Conservation (phyloP, 768 basidiomycete species). For the Termitomyces sp. region DNA sequence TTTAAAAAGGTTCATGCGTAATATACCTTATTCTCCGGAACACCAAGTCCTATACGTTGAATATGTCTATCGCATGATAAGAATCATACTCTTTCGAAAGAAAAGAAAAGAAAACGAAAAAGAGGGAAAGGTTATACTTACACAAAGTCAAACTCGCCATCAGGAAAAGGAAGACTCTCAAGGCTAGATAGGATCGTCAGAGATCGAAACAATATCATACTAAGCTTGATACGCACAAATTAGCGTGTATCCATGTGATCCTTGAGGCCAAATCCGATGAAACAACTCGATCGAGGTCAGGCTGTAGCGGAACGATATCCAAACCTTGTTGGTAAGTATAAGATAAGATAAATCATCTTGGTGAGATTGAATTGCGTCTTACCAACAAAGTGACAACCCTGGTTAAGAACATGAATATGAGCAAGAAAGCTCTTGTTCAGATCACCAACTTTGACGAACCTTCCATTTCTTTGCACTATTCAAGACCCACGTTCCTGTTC, state of each 20-base stretch:
- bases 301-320: conserved; percentile 68
- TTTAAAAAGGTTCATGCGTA: not conserved
- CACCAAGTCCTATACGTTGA: conserved; percentile 66
- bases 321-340: conserved; percentile 34
- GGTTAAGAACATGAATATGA: conserved; percentile 3
- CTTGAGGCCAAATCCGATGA: conserved; percentile 49
- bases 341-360: not conserved
- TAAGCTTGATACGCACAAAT: conserved; percentile 48
- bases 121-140: conserved; percentile 25
- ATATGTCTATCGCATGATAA: conserved; percentile 40
- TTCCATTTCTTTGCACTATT: conserved; percentile 62
- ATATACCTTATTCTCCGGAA: conserved; percentile 68
- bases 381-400: conserved; percentile 65
- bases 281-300: conserved; percentile 58
- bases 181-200: conserved; percentile 33
- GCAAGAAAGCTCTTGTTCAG: not conserved
- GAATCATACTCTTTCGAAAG: not conserved
- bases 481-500: conserved; percentile 71
- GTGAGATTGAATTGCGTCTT: not conserved
- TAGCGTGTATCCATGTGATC: conserved; percentile 68
- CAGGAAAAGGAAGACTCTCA: conserved; percentile 61
- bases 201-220: not conserved
- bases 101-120: too few relatives aligned
- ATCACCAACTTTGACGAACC: conserved; percentile 27
- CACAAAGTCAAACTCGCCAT: conserved; percentile 77